A percentile compares a stretch with the other conserved stretches of the same genome.
phyloP scores from a whole-genome alignment of 371 early-diverging fungal genomes.

The Batrachochytrium dendrobatidis region DNA sequence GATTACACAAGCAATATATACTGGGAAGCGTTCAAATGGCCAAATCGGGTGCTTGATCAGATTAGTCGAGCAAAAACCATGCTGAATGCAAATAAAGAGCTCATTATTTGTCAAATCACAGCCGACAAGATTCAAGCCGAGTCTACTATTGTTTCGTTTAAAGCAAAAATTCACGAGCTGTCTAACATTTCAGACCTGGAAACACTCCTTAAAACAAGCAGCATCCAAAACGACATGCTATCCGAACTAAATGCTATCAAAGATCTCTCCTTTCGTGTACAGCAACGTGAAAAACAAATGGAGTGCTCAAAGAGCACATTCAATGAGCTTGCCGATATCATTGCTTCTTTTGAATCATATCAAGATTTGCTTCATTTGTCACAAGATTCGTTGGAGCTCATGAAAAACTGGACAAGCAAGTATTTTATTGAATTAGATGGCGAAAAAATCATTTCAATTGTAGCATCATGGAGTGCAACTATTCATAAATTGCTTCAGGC shows the following conservation, averaged over 20 bases:
- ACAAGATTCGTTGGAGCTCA: background rate
- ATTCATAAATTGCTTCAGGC: background rate
- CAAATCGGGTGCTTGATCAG: constrained; percentile 12
- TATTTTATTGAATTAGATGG: constrained; percentile 23
- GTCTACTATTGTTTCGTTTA: background rate
- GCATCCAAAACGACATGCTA: no score
- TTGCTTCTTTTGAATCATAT: constrained; percentile 1
- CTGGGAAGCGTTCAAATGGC: constrained; percentile 28
- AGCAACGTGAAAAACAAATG: constrained; percentile 12
- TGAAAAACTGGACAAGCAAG: constrained; percentile 16
- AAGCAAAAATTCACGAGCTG: background rate
- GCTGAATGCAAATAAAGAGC: constrained; percentile 6
- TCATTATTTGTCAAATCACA: background rate
- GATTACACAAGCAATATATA: constrained; percentile 17
- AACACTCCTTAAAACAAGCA: background rate
- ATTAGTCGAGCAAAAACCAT: constrained; percentile 7
- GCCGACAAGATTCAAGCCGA: constrained; percentile 3
- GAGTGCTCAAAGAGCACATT: constrained; percentile 8
- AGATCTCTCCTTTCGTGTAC: no score
- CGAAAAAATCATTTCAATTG: constrained; percentile 13
- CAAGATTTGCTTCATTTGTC: constrained; percentile 18
- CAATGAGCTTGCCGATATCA: background rate
- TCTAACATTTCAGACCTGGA: background rate
- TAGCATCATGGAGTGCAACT: constrained; percentile 13
- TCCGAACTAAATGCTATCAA: no score